Base-by-base conservation (phyloP, 2,329 filamentous ascomycete genomes). In the Colletotrichum euphorbiae region DNA sequence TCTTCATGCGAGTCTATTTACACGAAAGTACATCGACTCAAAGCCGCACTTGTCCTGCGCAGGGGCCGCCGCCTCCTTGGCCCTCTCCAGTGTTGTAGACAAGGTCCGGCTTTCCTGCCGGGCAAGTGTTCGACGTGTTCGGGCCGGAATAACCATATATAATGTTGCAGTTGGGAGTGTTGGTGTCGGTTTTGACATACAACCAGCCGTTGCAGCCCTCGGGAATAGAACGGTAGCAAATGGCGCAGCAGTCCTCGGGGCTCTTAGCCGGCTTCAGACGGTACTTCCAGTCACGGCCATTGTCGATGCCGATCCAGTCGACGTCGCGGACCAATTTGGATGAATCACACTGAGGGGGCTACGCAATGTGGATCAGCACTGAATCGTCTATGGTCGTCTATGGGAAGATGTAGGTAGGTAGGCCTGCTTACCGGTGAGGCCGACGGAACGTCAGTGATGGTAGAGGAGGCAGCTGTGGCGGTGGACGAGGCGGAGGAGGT, bases 201-300 rank as follows among this genome's bases (percentile, higher is more conserved):
- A 72, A 28, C 71, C 71, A 72, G 11, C 65, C 71, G 31, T 72
- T 72, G 46, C 71, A 72, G 11, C 55, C 68, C 28, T 69, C 59
- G 4, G 24, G 33, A 19, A 62, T 55, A 33, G n/a, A 57, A 33
- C 58, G 48, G 46, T 71, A 40, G 43, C 71, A 72, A 38, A 64
- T 57, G 21, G 21, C 21, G 51, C 71, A 72, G 57, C 71, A 72
- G 19, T 69, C 52, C 17, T 55, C 43, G 8, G 70, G 67, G 42
- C 52, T 58, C 7, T 57, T 46, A n/a, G 66, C 67, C 17, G 46
- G 21, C 13, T 40, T 51, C 33, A 72, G 40, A 3, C 69, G 62
- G 48, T 59, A 72, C 4, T 63, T 33, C 71, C 71, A 72, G 21
- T 46, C 59, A 7, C n/a, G 31, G 6, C 46, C 46, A 12, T 21